Conservation (phyloP, 371 early-diverging fungal genomes). For the Saksenaea vasiformis region DNA sequence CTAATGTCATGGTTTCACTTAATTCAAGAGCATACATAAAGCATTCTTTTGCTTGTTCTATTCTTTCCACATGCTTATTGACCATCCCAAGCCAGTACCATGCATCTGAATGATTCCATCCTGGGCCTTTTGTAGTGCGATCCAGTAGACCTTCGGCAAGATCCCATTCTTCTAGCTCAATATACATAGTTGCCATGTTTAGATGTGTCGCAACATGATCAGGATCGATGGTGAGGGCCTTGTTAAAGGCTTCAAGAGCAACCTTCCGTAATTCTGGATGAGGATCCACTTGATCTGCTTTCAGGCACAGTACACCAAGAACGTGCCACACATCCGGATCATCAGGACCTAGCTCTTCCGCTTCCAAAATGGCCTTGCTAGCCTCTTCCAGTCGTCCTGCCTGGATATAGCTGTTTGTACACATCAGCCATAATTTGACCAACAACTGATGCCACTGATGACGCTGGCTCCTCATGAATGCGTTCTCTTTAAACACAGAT, state of each 20-base stretch:
- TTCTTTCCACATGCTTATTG: slow-evolving; percentile 21
- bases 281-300: slow-evolving; percentile 19
- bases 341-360: slow-evolving; percentile 52
- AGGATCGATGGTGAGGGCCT: slow-evolving; percentile 47
- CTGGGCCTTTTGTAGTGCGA: slow-evolving; percentile 27
- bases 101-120: slow-evolving; percentile 40
- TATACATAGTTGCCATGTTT: slow-evolving; percentile 26
- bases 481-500: slow-evolving; percentile 4
- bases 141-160: slow-evolving; percentile 36
- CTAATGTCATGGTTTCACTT: slow-evolving; percentile 25
- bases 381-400: slow-evolving; percentile 64
- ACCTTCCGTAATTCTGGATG: slow-evolving; percentile 22
- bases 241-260: slow-evolving; percentile 49
- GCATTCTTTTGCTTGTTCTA: slow-evolving; percentile 35
- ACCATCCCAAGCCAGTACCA: slow-evolving; percentile 36
- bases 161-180: slow-evolving; percentile 22
- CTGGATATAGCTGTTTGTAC: slow-evolving; percentile 59
- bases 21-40: slow-evolving; percentile 36
- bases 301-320: slow-evolving; percentile 47
- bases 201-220: slow-evolving; percentile 29
- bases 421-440: slow-evolving; percentile 56
- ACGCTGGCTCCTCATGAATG: slow-evolving; percentile 22
- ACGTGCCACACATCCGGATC: slow-evolving; percentile 61
- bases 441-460: slow-evolving; percentile 31
- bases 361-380: slow-evolving; percentile 62